Evolutionary conservation across 2,329 filamentous ascomycete species (phyloP).

Genomic region (Talaromyces sp.): DNA sequence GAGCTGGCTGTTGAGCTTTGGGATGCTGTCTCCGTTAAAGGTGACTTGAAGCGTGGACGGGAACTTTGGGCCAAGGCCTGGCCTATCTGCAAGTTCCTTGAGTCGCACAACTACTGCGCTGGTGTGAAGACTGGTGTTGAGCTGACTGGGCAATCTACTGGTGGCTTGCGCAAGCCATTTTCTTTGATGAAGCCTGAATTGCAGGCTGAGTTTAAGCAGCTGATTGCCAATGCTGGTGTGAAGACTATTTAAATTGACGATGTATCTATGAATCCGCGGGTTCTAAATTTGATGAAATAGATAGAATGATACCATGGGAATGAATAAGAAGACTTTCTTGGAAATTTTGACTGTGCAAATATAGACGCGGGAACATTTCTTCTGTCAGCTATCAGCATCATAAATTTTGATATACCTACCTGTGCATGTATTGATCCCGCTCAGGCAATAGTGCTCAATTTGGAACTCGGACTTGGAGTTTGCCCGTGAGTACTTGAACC

Average conservation of each 20-base stretch:
- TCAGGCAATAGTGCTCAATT: no score
- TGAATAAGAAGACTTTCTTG: neutral
- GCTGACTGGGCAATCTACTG: slow-evolving; percentile 49
- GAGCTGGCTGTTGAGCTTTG: slow-evolving; percentile 53
- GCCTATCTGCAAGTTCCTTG: slow-evolving; percentile 55
- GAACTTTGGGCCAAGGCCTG: slow-evolving; percentile 55
- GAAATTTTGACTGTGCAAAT: no score
- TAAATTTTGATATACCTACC: no score
- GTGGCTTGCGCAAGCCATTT: slow-evolving; percentile 55
- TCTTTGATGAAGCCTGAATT: slow-evolving; percentile 38
- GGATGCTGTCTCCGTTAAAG: slow-evolving; percentile 49
- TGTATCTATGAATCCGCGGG: neutral
- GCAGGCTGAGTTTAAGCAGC: slow-evolving; percentile 38
- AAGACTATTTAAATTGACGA: slow-evolving; percentile 32
- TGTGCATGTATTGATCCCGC: no score
- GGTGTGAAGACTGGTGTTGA: slow-evolving; percentile 57
- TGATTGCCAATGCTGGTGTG: slow-evolving; percentile 46
- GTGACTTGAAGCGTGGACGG: slow-evolving; percentile 47
- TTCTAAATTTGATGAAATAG: neutral
- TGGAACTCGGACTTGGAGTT: no score
- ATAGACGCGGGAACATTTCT: no score
- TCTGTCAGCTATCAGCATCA: no score
- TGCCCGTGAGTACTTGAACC: no score
- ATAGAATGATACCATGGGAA: neutral
- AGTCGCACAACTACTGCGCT: slow-evolving; percentile 51